Base-by-base conservation (phyloP, 2,329 filamentous ascomycete species). In the Epicoccum sorghinum region DNA sequence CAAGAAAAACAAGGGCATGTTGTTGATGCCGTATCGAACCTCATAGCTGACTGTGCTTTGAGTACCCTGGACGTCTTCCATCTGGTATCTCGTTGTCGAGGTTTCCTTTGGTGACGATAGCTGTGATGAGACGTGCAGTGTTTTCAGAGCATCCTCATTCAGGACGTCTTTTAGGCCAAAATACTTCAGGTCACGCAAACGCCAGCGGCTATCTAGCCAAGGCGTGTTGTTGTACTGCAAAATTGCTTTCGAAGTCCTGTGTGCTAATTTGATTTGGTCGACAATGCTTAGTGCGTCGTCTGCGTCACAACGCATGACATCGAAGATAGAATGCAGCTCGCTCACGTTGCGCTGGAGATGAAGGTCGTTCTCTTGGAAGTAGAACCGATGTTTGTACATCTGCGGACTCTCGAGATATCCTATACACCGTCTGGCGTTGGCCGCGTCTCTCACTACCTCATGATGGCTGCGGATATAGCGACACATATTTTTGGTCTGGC, bases 151-250 rank as follows among this genome's bases (percentile, higher is more conserved):
- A 7, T 8, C 7, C 14, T 29, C 13, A n/a, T 44, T 14, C 14
- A 46, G 7, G 1, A 10, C 7, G 13, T 7, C 12, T 6, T 30
- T 24, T 4, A 13, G 12, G 4, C 24, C 43, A 8, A 46, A 23
- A 22, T 37, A 46, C 4, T 29, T 46, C 23, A 46, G 3, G 10
- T 46, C 33, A 2, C 7, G 7, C 2, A 44, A 29, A 12, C 29
- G 41, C 41, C 41, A 44, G 29, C 33, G 18, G 23, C 22, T 5
- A 8, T 29, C 8, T 8, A 44, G 14, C 41, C 41, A 44, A n/a
- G 41, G 41, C n/a, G 41, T 44, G n/a, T 24, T 14, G 30, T 44
- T 44, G 41, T 44, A 44, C 10, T 44, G 41, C 18, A 44, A 13
- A 9, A 44, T 29, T 13, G 41, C 27, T 7, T 4, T 12, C 12